phyloP scores from a whole-genome alignment of 768 basidiomycete species.

The Mycena chlorophos region DNA sequence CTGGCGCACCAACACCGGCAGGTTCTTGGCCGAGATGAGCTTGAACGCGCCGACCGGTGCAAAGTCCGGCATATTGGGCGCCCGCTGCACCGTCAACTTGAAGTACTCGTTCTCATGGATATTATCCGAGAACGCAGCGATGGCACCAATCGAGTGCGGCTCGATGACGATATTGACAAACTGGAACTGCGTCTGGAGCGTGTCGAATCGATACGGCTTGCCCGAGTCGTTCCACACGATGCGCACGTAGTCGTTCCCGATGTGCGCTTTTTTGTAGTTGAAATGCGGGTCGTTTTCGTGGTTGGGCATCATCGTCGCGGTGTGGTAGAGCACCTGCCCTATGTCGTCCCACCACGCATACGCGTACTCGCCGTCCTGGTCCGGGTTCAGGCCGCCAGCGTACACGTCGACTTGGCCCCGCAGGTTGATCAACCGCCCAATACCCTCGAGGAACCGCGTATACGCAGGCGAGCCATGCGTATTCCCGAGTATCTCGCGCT shows the following conservation, averaged over 20 bases:
- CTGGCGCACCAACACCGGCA: conserved; percentile 87
- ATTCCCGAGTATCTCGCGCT: conserved; percentile 85
- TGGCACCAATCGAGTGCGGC: conserved; percentile 82
- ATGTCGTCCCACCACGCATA: conserved; percentile 99
- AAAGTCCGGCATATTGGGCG: conserved; percentile 90
- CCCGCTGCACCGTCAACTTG: conserved; percentile 89
- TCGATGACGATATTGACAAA: conserved; percentile 98
- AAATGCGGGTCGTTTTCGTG: conserved; percentile 63
- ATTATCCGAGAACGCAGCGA: conserved; percentile 83
- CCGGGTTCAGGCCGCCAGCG: conserved; percentile 86
- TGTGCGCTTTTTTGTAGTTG: conserved; percentile 89
- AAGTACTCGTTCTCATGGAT: conserved; percentile 93
- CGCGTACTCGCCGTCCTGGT: conserved; percentile 93
- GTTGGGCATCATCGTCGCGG: conserved; percentile 96
- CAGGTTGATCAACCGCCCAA: conserved; percentile 85
- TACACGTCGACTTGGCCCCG: conserved; percentile 91
- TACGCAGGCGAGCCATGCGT: conserved; percentile 93
- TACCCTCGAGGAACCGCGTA: conserved; percentile 86
- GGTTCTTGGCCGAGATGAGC: conserved; percentile 83
- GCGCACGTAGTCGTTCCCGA: conserved; percentile 95
- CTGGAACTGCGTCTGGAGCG: conserved; percentile 89
- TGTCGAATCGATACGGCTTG: conserved; percentile 85
- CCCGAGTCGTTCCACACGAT: conserved; percentile 99
- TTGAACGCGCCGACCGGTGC: conserved; percentile 92
- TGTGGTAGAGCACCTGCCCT: conserved; percentile 91